Base-by-base conservation (phyloP, 1,284 basidiomycete genomes). In the Meripilus lineatus region DNA sequence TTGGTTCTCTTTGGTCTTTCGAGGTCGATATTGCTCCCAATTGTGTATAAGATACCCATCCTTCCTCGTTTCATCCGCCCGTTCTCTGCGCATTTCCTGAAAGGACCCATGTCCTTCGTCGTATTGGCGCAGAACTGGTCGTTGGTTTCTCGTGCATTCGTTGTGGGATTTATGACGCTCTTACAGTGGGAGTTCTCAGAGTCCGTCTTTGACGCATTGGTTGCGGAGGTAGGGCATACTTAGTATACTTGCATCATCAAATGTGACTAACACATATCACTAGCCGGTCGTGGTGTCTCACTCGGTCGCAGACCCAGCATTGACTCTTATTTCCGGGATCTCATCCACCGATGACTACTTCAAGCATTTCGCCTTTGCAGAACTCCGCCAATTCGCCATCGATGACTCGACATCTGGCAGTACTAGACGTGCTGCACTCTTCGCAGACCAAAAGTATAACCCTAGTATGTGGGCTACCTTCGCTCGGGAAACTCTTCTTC, bases 401-500 rank as follows among this genome's bases (percentile, higher is more conserved):
- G 72, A 73, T 23, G 61, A 68, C 13, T 64, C 67, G 3, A 40
- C 68, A 0, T 48, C 63, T 4, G 71, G 70, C 0, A 58, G 63
- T 11, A 55, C 69, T 0, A 50, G 70, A 26, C 71, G 86, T 5
- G 68, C 72, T 1, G 71, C 74, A 0, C 61, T 90, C 1, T 89
- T 89, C 55, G 72, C 70, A 1, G 85, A 89, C 54, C 81, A 85
- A 56, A 84, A 81, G 53, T 74, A 77, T 36, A 73, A 69, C 20
- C 81, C 81, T 0, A 79, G 66, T 42, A 58, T 84, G 3, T 90
- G 87, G 85, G 68, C 66, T 23, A 70, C 70, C 3, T 64, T 88
- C 20, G 69, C 71, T 11, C 70, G 83, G 3, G 76, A 80, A 42
- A 71, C 77, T 18, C 69, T 90, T 2, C 50, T 81, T 5, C 61